Conservation (phyloP, 176 grass and related monocot genomes). For the Eremochloa ophiuroides region DNA sequence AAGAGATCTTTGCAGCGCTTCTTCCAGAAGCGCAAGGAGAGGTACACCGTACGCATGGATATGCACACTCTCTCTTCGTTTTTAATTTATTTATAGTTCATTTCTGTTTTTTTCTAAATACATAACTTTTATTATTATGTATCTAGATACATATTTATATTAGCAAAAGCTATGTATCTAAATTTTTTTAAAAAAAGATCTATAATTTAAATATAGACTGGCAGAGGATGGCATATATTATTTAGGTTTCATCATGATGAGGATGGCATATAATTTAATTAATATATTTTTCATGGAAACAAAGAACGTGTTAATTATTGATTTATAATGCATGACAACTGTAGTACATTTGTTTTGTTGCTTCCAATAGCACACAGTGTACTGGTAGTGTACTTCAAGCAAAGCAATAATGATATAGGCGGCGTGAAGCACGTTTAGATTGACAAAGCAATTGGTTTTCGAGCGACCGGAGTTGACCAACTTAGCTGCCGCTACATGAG, state of each 20-base stretch:
- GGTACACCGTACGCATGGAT: too few species aligned
- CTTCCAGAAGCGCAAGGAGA: conserved; percentile 45
- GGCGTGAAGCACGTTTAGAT: conserved; percentile 20
- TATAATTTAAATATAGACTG: too few species aligned
- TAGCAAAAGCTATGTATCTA: too few species aligned
- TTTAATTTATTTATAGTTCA: too few species aligned
- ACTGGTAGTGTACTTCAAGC: too few species aligned
- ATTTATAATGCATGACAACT: neutral
- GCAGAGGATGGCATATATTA: too few species aligned
- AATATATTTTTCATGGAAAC: neutral
- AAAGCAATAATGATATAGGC: neutral
- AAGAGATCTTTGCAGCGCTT: conserved; percentile 39
- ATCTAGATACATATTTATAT: too few species aligned
- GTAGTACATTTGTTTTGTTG: neutral
- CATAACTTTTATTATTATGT: too few species aligned
- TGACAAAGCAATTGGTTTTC: neutral
- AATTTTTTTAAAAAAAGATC: too few species aligned
- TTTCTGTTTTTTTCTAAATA: too few species aligned
- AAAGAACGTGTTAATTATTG: neutral
- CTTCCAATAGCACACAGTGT: neutral
- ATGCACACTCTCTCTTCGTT: neutral
- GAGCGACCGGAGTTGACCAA: neutral
- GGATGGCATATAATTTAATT: too few species aligned
- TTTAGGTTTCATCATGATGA: neutral
- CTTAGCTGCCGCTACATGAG: neutral